Base-by-base conservation (phyloP, 1,284 basidiomycete genomes). In the Mycosarcoma maydis region DNA sequence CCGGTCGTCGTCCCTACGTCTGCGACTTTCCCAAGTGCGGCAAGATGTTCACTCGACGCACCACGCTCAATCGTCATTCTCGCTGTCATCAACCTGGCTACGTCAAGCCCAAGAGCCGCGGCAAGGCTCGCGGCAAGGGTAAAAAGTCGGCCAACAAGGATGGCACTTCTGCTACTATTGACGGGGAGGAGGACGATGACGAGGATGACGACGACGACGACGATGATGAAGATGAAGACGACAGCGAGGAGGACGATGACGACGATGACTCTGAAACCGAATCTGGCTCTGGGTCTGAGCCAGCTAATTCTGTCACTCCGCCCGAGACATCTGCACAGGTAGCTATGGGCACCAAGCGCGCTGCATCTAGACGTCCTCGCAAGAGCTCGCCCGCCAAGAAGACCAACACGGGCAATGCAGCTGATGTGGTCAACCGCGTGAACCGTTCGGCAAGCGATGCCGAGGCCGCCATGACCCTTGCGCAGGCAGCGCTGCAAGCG, bases 1-100 rank as follows among this genome's bases (percentile, higher is more conserved):
- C 80, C 42, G 83, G 85, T 44, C 78, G 78, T 36, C 67, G 83
- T 11, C 82, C 83, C 0, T 82, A 83, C 61, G 77, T 74, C 32
- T 84, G 83, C 68, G 55, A 73, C 27, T 69, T 68, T 27, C 73
- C 74, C 38, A 65, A 71, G 40, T 81, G 79, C 46, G 78, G 78
- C 46, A 81, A 81, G 60, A 76, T 76, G 75, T 81, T 81, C 42
- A 81, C 78, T 2, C 69, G 79, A 8, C 75, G 79, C 48, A 81
- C 79, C n/a, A 81, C 79, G 24, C 74, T 81, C 45, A 81, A 81
- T 41, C 79, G 79, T 11, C 79, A 81, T 41, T 73, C 76, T 30
- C 60, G 76, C 16, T 73, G 76, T 57, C 72, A 79, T 23, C 69
- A 76, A 55, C 68, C 76, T 17, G 74, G 73, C 43, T 74, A 73